Base-by-base conservation (phyloP, 768 basidiomycete species). In the Tricholoma matsutake region DNA sequence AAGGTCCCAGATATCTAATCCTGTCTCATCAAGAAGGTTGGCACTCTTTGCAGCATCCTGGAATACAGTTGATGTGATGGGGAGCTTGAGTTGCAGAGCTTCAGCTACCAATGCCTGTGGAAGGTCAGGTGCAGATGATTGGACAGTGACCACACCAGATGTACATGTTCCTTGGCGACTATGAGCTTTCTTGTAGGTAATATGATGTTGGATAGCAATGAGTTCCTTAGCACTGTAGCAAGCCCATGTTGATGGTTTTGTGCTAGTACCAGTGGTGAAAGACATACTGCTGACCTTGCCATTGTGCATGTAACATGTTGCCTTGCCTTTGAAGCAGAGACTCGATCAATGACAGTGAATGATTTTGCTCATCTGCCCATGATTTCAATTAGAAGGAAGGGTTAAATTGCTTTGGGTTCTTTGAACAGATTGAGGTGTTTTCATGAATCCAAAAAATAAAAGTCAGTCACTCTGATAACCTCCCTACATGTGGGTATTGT, bases 241-340 rank as follows among this genome's bases (percentile, higher is more conserved):
- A 37, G 35, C 34, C n/a, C n/a, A n/a, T n/a, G n/a, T 54, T 31
- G 20, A 54, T 34, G n/a, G 34, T 20, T 37, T 34, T 32, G 34
- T 32, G 34, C 32, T 32, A 54, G n/a, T 34, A 37, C 9, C n/a
- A 54, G 18, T 56, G 54, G 34, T 20, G 28, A 25, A 56, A 25
- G 34, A 56, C 35, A 37, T 56, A 56, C 54, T 56, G 54, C 25
- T 35, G 54, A 37, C 35, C 39, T 56, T 56, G 54, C 54, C n/a
- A n/a, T n/a, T n/a, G n/a, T n/a, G n/a, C n/a, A n/a, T 25, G 20
- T 37, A 6, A 25, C 39, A 39, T 25, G 22, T 22, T 56, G 54
- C 54, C 28, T 10, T 41, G 22, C 34, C 16, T 41, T 56, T 37
- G 54, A 35, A 22, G 54, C 54, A 41, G 54, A 22, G 41, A 14